A percentile compares a stretch with the other conserved stretches of the same genome.
Conservation (phyloP, 2,329 filamentous ascomycete species). For the Dryadomyces quercus-mongolicae region DNA sequence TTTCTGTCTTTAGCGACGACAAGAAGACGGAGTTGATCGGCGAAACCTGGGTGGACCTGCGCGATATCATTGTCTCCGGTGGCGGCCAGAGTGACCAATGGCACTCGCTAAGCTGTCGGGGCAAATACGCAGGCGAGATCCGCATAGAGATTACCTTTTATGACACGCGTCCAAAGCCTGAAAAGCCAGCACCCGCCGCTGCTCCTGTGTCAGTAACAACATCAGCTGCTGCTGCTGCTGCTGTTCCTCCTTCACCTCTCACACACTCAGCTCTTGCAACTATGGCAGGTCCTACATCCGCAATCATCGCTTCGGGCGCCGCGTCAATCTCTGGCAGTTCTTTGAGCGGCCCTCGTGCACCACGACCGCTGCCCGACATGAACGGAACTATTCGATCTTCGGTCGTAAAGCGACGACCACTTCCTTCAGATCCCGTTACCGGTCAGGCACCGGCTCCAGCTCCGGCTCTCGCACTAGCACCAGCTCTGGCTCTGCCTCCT, state of each 20-base stretch:
- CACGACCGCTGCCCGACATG: background rate
- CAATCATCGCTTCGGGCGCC: conserved; percentile 33
- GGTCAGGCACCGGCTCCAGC: conserved; percentile 33
- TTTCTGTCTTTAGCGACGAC: conserved; percentile 96
- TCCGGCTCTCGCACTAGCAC: conserved; percentile 23
- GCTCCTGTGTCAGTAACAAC: background rate
- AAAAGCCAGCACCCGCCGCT: conserved; percentile 34
- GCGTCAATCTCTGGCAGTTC: conserved; percentile 17
- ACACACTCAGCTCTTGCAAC: background rate
- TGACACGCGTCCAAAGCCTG: conserved; percentile 71
- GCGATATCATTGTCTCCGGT: conserved; percentile 67
- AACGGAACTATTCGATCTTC: background rate
- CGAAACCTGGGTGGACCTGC: conserved; percentile 80
- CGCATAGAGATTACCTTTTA: conserved; percentile 95
- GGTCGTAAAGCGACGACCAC: conserved; percentile 68
- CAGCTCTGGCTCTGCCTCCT: conserved; percentile 17
- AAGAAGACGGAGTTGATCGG: conserved; percentile 96
- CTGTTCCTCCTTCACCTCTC: background rate
- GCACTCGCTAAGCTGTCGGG: conserved; percentile 77
- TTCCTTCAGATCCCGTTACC: conserved; percentile 67
- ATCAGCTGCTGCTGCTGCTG: background rate
- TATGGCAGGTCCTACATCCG: conserved; percentile 13
- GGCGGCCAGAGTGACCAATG: conserved; percentile 92
- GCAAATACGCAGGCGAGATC: conserved; percentile 93
- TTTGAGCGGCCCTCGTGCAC: background rate